Percentiles rank a stretch among this genome's conserved stretches.
These are phyloP conservation scores for Fusarium cyanostomum DNA, from an alignment of 2,329 filamentous ascomycete species.

Conservation along the genomic window DNA sequence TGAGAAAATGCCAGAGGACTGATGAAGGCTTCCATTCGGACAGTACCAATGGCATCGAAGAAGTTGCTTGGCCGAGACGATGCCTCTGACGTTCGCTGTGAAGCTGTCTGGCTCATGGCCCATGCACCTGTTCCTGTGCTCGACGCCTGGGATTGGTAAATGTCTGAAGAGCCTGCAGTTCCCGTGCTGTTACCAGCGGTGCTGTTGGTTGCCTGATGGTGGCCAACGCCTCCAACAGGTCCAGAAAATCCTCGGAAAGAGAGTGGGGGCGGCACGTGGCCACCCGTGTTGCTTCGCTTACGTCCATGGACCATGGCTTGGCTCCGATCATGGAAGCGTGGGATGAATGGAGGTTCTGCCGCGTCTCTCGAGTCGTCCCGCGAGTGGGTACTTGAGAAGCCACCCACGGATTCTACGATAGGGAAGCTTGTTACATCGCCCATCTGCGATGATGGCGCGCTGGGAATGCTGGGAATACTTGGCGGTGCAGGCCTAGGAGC, in stretches of 20 bases:
- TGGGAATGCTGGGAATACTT: conserved; percentile 58
- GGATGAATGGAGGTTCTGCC: conserved; percentile 77
- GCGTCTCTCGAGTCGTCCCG: conserved; percentile 65
- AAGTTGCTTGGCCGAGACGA: conserved; percentile 69
- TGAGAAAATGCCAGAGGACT: conserved; percentile 64
- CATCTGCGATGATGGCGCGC: conserved; percentile 49
- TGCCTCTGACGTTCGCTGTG: conserved; percentile 64
- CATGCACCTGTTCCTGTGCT: conserved; percentile 53
- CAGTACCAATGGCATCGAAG: conserved; percentile 88
- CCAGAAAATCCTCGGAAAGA: conserved; percentile 83
- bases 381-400: conserved; percentile 49
- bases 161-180: conserved; percentile 69
- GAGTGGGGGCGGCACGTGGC: conserved; percentile 73
- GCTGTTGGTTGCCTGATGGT: conserved; percentile 63
- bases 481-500: conserved; percentile 57
- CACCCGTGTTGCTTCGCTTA: conserved; percentile 89
- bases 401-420: conserved; percentile 53
- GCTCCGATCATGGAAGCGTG: conserved; percentile 71
- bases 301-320: conserved; percentile 70
- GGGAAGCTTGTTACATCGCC: conserved; percentile 51
- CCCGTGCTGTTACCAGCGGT: conserved; percentile 65
- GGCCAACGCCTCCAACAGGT: conserved; percentile 53
- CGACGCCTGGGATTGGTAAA: conserved; percentile 65
- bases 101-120: conserved; percentile 57
- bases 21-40: conserved; percentile 98